Percentiles rank a stretch among this genome's conserved stretches.
Conservation (phyloP, 805 yeast species). For the Cyberlindnera subsufficiens region DNA sequence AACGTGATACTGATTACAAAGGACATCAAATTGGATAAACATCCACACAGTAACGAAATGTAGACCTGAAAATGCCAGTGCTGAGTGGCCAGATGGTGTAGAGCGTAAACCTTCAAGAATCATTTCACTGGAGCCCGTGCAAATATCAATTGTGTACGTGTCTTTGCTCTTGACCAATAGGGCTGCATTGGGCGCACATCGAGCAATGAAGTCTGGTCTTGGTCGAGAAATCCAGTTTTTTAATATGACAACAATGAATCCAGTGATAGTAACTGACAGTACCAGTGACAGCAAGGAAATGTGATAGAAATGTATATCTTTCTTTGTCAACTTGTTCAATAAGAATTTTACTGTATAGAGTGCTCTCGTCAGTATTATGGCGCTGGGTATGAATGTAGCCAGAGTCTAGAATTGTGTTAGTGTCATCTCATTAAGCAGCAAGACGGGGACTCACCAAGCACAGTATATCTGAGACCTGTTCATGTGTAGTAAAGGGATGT, state of each 20-base stretch:
- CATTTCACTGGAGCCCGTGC: slow-evolving; percentile 39
- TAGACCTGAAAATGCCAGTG: slow-evolving; percentile 60
- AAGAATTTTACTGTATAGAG: slow-evolving; percentile 5
- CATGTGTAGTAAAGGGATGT: slow-evolving; percentile 22
- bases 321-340: slow-evolving; percentile 1
- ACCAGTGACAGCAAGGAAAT: slow-evolving; percentile 9
- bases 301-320: slow-evolving; percentile 11
- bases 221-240: slow-evolving; percentile 84
- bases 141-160: slow-evolving; percentile 37
- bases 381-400: slow-evolving; percentile 3
- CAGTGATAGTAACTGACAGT: slow-evolving; percentile 10
- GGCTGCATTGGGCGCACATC: slow-evolving; percentile 67
- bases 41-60: slow-evolving; percentile 59
- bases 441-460: slow-evolving; percentile 5
- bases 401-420: slow-evolving; percentile 1
- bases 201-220: slow-evolving; percentile 83
- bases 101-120: slow-evolving; percentile 70
- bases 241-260: slow-evolving; percentile 31
- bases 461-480: slow-evolving; percentile 6
- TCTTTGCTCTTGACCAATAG: slow-evolving; percentile 7
- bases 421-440: background rate
- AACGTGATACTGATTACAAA: slow-evolving; percentile 32
- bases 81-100: slow-evolving; percentile 77
- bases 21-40: slow-evolving; percentile 23
- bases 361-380: background rate